phyloP scores from a whole-genome alignment of 2,329 filamentous ascomycete genomes.

The Pseudogymnoascus verrucosus region DNA sequence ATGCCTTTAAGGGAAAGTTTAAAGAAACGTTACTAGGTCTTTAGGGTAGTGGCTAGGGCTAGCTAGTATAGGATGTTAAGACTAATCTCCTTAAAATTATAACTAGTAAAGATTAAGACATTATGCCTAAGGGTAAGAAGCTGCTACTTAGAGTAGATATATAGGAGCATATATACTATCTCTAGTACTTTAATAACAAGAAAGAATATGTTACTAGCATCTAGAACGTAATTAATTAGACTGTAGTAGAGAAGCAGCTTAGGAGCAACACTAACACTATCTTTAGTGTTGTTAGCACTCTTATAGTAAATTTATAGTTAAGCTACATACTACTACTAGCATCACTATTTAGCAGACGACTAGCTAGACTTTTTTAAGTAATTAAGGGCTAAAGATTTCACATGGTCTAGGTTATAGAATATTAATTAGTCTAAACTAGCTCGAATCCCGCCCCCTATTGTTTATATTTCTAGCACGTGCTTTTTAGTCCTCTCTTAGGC shows the following conservation, averaged over 20 bases:
- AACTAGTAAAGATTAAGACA: slow-evolving; percentile 80
- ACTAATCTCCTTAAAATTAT: slow-evolving; percentile 58
- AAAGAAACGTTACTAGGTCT: slow-evolving; percentile 57
- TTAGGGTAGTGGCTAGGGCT: slow-evolving; percentile 83
- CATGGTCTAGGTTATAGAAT: no score
- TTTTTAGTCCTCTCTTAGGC: no score
- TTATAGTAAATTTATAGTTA: neutral
- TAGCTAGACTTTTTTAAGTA: neutral
- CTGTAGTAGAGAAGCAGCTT: slow-evolving; percentile 58
- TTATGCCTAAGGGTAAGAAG: slow-evolving; percentile 55
- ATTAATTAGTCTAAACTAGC: no score
- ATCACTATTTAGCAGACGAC: neutral
- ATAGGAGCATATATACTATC: slow-evolving; percentile 91
- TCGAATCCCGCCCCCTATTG: no score
- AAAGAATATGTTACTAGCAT: slow-evolving; percentile 68
- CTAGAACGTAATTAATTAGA: slow-evolving; percentile 75
- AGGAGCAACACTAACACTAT: slow-evolving; percentile 35
- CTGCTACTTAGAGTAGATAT: slow-evolving; percentile 76
- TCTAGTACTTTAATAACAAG: slow-evolving; percentile 74
- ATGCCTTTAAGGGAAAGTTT: slow-evolving; percentile 59
- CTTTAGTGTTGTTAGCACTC: slow-evolving; percentile 14
- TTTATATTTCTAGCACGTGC: no score
- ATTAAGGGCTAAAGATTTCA: no score
- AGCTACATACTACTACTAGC: neutral
- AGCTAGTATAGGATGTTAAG: slow-evolving; percentile 61